A percentile compares a stretch with the other conserved stretches of the same genome.
These are phyloP conservation scores for Colletotrichum magnum DNA, from an alignment of 2,329 filamentous ascomycete genomes.

Conservation along the genomic window DNA sequence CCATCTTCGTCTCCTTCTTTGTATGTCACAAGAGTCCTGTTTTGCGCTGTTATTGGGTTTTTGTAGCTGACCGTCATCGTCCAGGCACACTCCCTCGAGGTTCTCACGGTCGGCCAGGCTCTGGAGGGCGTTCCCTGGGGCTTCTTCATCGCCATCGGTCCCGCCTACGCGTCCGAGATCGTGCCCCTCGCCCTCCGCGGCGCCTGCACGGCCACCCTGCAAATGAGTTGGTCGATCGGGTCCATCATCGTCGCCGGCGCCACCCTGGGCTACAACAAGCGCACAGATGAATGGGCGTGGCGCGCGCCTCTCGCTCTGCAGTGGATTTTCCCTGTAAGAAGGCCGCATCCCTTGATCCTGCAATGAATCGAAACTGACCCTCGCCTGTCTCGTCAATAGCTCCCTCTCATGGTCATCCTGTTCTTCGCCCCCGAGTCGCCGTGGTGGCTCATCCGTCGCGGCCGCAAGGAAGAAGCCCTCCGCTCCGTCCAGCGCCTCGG, in stretches of 20 bases:
- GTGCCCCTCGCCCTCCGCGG: slow-evolving; percentile 70
- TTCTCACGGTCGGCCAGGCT: slow-evolving; percentile 66
- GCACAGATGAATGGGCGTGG: slow-evolving; percentile 48
- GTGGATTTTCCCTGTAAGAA: slow-evolving; percentile 66
- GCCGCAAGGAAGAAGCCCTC: slow-evolving; percentile 57
- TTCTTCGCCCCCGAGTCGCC: slow-evolving; percentile 65
- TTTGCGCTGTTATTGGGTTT: too few species aligned
- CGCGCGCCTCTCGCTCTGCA: slow-evolving; percentile 69
- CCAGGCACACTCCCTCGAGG: slow-evolving; percentile 53
- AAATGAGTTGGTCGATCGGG: slow-evolving; percentile 76
- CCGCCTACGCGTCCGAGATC: slow-evolving; percentile 73
- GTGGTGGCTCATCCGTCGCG: slow-evolving; percentile 68
- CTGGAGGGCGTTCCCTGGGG: slow-evolving; percentile 74
- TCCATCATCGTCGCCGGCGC: slow-evolving; percentile 70
- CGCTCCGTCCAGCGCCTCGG: slow-evolving; percentile 63
- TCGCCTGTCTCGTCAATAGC: slow-evolving; percentile 44
- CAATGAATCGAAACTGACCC: not conserved
- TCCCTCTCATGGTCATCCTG: slow-evolving; percentile 66
- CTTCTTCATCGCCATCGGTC: slow-evolving; percentile 74
- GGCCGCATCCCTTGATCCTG: too few species aligned
- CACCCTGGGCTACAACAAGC: slow-evolving; percentile 65
- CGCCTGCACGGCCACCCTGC: slow-evolving; percentile 70
- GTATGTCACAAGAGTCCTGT: slow-evolving; percentile 52
- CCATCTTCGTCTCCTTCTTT: slow-evolving; percentile 64
- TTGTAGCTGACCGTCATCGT: slow-evolving; percentile 41